Percentiles rank a stretch among this genome's conserved stretches.
Conservation (phyloP, 1,139 yeast genomes). For the Yamadazyma triangularis region DNA sequence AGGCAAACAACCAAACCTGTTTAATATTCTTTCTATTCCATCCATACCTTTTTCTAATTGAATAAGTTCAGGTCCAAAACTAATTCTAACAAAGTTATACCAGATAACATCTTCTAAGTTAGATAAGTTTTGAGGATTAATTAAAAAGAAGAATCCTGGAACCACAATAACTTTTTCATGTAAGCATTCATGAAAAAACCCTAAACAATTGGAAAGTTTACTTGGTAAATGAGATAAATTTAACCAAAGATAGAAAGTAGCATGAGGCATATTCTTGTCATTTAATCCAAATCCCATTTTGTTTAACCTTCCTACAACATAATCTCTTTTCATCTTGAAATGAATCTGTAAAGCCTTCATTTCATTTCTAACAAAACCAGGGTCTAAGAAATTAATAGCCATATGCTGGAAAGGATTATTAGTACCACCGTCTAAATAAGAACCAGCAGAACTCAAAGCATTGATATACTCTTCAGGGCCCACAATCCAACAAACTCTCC, state of each 20-base stretch:
- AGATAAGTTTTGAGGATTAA: slow-evolving; percentile 61
- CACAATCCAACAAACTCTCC: slow-evolving; percentile 67
- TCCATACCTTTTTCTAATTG: slow-evolving; percentile 61
- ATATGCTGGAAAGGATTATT: slow-evolving; percentile 65
- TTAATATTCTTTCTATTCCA: slow-evolving; percentile 56
- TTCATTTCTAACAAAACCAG: slow-evolving; percentile 46
- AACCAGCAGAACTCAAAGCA: slow-evolving; percentile 60
- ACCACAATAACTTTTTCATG: slow-evolving; percentile 63
- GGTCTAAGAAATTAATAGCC: slow-evolving; percentile 56
- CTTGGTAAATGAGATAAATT: slow-evolving; percentile 57
- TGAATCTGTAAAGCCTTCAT: slow-evolving; percentile 61
- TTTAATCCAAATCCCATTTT: slow-evolving; percentile 57
- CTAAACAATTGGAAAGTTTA: slow-evolving; percentile 56
- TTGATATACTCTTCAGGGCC: slow-evolving; percentile 63
- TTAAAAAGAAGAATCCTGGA: slow-evolving; percentile 65
- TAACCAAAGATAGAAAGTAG: slow-evolving; percentile 64
- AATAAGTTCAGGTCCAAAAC: slow-evolving; percentile 61
- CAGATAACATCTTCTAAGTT: slow-evolving; percentile 59
- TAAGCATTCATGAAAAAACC: slow-evolving; percentile 65
- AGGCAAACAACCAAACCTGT: slow-evolving; percentile 42
- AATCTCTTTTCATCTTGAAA: slow-evolving; percentile 60
- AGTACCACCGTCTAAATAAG: slow-evolving; percentile 63
- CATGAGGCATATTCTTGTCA: slow-evolving; percentile 47
- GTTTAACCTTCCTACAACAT: slow-evolving; percentile 46
- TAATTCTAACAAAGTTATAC: slow-evolving; percentile 59